Evolutionary conservation across 768 basidiomycete genomes (phyloP).

Genomic region (Amanita inopinata): DNA sequence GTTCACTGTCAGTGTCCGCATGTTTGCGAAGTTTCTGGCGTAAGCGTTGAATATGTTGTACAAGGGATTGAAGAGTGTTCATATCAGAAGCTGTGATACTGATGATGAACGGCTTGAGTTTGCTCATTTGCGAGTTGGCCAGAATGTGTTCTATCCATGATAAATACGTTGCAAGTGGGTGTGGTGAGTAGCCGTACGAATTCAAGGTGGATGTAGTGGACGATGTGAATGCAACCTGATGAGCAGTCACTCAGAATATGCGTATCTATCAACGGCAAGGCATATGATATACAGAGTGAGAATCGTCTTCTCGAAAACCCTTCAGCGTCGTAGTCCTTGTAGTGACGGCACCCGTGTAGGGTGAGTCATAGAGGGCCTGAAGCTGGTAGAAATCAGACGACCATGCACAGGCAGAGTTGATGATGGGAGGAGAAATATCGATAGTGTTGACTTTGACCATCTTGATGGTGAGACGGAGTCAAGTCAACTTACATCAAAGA

Average conservation of each 20-base stretch:
- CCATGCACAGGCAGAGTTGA: constrained; percentile 80
- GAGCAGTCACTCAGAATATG: constrained; percentile 4
- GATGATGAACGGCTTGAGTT: constrained; percentile 56
- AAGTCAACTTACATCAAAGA: no score
- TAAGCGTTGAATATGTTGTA: constrained; percentile 49
- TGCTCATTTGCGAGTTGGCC: constrained; percentile 14
- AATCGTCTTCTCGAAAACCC: constrained; percentile 59
- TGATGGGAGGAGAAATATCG: constrained; percentile 48
- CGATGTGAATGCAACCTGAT: constrained; percentile 51
- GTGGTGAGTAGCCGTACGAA: constrained; percentile 82
- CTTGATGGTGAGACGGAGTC: constrained; percentile 3
- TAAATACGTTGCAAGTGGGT: constrained; percentile 58
- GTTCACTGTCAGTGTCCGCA: constrained; percentile 3
- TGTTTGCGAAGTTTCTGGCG: constrained; percentile 30
- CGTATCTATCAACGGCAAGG: constrained; percentile 5
- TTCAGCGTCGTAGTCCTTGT: constrained; percentile 66
- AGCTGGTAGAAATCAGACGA: constrained; percentile 62
- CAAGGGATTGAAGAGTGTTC: constrained; percentile 40
- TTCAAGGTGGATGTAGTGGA: constrained; percentile 57
- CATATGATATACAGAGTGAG: constrained; percentile 43
- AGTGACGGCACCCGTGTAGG: constrained; percentile 68
- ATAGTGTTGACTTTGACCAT: constrained; percentile 57
- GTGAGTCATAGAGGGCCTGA: constrained; percentile 51
- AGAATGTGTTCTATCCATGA: constrained; percentile 51
- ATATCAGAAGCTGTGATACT: constrained; percentile 63